phyloP scores from a whole-genome alignment of 345 rosid species.

The Gossypium herbaceum region DNA sequence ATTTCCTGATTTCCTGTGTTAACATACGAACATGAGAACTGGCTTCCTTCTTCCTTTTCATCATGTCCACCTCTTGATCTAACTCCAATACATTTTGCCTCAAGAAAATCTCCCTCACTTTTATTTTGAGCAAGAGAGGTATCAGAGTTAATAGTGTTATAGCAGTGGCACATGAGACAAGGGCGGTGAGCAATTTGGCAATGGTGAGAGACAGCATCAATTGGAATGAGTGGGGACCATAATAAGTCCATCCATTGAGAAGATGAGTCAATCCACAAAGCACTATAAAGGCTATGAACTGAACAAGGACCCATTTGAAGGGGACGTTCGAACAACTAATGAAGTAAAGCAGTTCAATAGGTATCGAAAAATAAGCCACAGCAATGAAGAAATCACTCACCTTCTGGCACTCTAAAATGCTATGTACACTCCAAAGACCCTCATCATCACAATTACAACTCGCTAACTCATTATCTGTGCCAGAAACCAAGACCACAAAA shows the following conservation, averaged over 20 bases:
- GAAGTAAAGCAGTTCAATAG: conserved; percentile 87
- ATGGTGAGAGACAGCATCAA: conserved; percentile 73
- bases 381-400: conserved; percentile 92
- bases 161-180: conserved; percentile 86
- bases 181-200: conserved; percentile 74
- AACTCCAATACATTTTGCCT: conserved; percentile 78
- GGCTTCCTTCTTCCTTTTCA: conserved; percentile 85
- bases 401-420: conserved; percentile 74
- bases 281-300: conserved; percentile 85
- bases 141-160: conserved; percentile 85
- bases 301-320: conserved; percentile 92
- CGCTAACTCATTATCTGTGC: conserved; percentile 44
- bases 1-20: conserved; percentile 76
- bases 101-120: conserved; percentile 91
- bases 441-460: conserved; percentile 88
- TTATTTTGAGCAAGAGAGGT: conserved; percentile 77
- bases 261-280: conserved; percentile 94
- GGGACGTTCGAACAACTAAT: conserved; percentile 86
- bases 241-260: conserved; percentile 81
- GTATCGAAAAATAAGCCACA: conserved; percentile 89
- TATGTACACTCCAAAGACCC: conserved; percentile 59
- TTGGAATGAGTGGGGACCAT: conserved; percentile 85
- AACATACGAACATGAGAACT: conserved; percentile 88
- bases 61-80: conserved; percentile 87
- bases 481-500: conserved; percentile 42